Base-by-base conservation (phyloP, 352 stramenopile species). In the Hyphochytrium catenoides region DNA sequence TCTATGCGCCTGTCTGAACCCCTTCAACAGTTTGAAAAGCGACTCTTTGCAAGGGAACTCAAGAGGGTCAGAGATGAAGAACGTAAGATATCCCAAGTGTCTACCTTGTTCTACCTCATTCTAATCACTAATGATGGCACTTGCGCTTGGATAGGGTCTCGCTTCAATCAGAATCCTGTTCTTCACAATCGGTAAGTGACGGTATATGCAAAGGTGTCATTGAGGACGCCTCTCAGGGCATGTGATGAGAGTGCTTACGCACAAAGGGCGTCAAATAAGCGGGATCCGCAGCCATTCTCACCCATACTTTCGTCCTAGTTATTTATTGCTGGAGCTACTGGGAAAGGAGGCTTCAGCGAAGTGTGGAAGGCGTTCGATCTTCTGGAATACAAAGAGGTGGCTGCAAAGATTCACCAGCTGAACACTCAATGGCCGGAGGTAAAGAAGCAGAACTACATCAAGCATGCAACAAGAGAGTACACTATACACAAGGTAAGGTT, bases 261-360 rank as follows among this genome's bases (percentile, higher is more conserved):
- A n/a, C n/a, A n/a, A n/a, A n/a, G n/a, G n/a, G n/a, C n/a, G n/a
- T n/a, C n/a, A n/a, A n/a, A n/a, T n/a, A n/a, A n/a, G n/a, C n/a
- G n/a, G n/a, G n/a, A n/a, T n/a, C n/a, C n/a, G n/a, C n/a, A n/a
- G n/a, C n/a, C n/a, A n/a, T n/a, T n/a, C n/a, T n/a, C n/a, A n/a
- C n/a, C n/a, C n/a, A n/a, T n/a, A n/a, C n/a, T n/a, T 58, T 9
- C 30, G 85, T 37, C 55, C 63, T 39, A 57, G 74, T 26, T 93
- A 91, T 48, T 44, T 90, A 8, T 49, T 91, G 20, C 41, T 78
- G 16, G 56, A 61, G 24, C 52, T 92, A 17, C 43, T 93, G 9
- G 79, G 79, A 8, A 86, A 86, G 79, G 79, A 15, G 79, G 79
- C 12, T 93, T 93, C 52, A 84, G 61, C 25, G 79, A 93, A 57